phyloP scores from a whole-genome alignment of 2,329 filamentous ascomycete genomes.

The Scorias spongiosa region DNA sequence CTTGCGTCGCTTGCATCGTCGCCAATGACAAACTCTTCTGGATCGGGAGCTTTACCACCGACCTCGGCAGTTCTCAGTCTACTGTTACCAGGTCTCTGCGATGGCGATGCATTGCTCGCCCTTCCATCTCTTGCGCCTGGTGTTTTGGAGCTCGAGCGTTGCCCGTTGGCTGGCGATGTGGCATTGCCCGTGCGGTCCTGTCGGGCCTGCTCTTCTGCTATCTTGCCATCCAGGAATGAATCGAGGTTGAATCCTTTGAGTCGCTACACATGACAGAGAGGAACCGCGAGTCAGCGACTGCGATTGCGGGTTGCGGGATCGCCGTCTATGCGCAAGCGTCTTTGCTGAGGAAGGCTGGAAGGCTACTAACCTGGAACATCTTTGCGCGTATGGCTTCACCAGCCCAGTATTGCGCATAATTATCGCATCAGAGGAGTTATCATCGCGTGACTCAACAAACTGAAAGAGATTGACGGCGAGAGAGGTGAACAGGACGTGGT shows the following conservation, averaged over 20 bases:
- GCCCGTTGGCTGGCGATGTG: slow-evolving; percentile 29
- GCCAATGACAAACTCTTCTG: slow-evolving; percentile 75
- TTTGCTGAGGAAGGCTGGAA: background rate
- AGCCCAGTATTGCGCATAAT: too few relatives aligned
- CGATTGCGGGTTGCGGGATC: background rate
- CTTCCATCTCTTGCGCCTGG: slow-evolving; percentile 30
- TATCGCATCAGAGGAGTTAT: too few relatives aligned
- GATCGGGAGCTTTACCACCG: slow-evolving; percentile 52
- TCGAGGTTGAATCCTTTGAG: slow-evolving; percentile 23
- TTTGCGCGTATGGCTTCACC: background rate
- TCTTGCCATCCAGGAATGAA: slow-evolving; percentile 38
- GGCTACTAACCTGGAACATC: background rate
- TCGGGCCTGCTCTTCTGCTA: slow-evolving; percentile 81
- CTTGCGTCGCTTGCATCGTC: slow-evolving; percentile 48
- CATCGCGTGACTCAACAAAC: too few relatives aligned
- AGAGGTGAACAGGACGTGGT: too few relatives aligned
- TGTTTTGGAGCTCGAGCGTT: slow-evolving; percentile 23
- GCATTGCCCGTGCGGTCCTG: slow-evolving; percentile 38
- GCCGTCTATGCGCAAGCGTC: background rate
- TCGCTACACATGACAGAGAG: slow-evolving; percentile 6
- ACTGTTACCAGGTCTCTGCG: slow-evolving; percentile 10
- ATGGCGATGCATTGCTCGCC: slow-evolving; percentile 18
- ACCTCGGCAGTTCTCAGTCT: slow-evolving; percentile 12
- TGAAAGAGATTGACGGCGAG: too few relatives aligned
- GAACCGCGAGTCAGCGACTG: too few relatives aligned